Conservation (phyloP, 2,329 filamentous ascomycete genomes). For the Diplocarpon mali region DNA sequence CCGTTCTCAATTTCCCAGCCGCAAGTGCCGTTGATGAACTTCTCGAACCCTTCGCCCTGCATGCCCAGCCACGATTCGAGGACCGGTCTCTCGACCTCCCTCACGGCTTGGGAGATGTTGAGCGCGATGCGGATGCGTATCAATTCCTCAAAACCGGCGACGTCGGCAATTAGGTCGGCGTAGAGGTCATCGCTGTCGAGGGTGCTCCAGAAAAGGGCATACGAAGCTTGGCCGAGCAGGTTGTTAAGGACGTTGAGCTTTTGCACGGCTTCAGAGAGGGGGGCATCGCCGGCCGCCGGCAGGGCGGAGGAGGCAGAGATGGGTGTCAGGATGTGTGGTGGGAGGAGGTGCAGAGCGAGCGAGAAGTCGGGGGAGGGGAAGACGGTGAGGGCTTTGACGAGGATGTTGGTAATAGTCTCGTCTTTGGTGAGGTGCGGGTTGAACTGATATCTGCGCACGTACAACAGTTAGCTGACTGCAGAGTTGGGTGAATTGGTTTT, state of each 20-base stretch:
- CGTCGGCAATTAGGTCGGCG: constrained; percentile 89
- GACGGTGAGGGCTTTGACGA: constrained; percentile 94
- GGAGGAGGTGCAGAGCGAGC: constrained; percentile 86
- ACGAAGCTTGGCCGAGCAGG: constrained; percentile 82
- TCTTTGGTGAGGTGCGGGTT: constrained; percentile 97
- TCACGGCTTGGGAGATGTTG: constrained; percentile 71
- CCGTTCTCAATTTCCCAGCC: constrained; percentile 65
- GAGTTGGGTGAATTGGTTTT: not conserved
- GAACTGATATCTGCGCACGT: constrained; percentile 76
- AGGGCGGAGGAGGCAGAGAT: constrained; percentile 37
- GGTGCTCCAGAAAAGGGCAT: constrained; percentile 84
- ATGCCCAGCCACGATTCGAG: constrained; percentile 70
- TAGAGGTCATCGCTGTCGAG: constrained; percentile 91
- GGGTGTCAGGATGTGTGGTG: constrained; percentile 63
- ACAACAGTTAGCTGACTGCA: constrained; percentile 6
- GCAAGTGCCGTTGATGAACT: constrained; percentile 76
- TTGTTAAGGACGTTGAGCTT: constrained; percentile 59
- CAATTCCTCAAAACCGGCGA: constrained; percentile 87
- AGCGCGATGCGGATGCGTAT: constrained; percentile 83
- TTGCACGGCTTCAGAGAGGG: constrained; percentile 72
- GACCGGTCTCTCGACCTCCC: constrained; percentile 56
- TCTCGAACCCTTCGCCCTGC: constrained; percentile 53
- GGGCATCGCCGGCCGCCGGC: constrained; percentile 47
- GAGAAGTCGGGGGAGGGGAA: constrained; percentile 95
- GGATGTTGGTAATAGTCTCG: constrained; percentile 96